Conservation (phyloP, 2,329 filamentous ascomycete species). For the Xenoacremonium recifei region DNA sequence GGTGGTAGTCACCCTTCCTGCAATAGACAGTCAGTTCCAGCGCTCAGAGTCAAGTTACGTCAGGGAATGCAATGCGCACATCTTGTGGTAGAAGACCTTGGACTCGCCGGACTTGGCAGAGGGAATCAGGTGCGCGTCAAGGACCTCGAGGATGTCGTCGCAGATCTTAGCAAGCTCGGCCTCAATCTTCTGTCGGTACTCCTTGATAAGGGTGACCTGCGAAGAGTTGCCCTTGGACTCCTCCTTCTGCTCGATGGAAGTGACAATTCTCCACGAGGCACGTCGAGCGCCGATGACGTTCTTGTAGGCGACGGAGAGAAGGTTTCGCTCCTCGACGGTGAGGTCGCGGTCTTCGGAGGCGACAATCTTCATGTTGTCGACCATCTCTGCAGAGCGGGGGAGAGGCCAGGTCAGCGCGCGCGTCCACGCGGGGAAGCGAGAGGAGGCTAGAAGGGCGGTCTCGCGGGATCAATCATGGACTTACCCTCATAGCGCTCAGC, state of each 20-base stretch:
- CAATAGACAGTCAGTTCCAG: slow-evolving; percentile 8
- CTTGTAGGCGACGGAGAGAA: slow-evolving; percentile 99
- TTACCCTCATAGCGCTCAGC: slow-evolving; percentile 99
- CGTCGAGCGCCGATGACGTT: slow-evolving; percentile 98
- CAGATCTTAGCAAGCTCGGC: slow-evolving; percentile 95
- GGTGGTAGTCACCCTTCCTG: slow-evolving; percentile 97
- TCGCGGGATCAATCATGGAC: slow-evolving; percentile 31
- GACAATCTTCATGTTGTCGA: slow-evolving; percentile 99
- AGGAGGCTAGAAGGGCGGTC: slow-evolving; percentile 2
- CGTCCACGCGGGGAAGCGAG: no score
- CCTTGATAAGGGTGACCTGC: slow-evolving; percentile 90
- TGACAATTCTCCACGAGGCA: slow-evolving; percentile 99
- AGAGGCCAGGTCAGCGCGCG: slow-evolving; percentile 47
- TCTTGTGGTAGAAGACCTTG: slow-evolving; percentile 99
- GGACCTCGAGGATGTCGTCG: slow-evolving; percentile 93
- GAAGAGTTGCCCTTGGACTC: slow-evolving; percentile 97
- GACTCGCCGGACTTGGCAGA: slow-evolving; percentile 96
- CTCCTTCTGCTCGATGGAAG: slow-evolving; percentile 99
- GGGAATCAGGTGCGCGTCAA: slow-evolving; percentile 91
- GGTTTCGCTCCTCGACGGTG: slow-evolving; percentile 96
- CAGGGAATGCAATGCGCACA: slow-evolving; percentile 54
- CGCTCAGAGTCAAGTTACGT: no score
- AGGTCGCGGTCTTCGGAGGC: slow-evolving; percentile 82
- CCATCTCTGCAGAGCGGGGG: slow-evolving; percentile 99
- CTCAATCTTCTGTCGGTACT: slow-evolving; percentile 99